Evolutionary conservation across 805 yeast genomes (phyloP).

Genomic region (Kurtzmaniella cleridarum): DNA sequence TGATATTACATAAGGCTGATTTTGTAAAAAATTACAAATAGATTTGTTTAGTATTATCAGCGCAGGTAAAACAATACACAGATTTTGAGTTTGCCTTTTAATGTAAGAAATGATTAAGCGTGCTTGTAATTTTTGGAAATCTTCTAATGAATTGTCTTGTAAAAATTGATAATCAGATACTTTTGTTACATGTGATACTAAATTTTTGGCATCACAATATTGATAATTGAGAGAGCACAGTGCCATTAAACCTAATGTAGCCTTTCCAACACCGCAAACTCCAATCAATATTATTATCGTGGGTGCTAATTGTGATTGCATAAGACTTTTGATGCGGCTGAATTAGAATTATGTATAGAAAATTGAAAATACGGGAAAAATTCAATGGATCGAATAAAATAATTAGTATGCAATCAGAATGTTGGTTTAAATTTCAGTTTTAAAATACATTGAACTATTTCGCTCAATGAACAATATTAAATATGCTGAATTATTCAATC

Average conservation of each 20-base stretch:
- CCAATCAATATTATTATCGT: conserved; percentile 10
- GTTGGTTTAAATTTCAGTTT: no score
- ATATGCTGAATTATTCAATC: no score
- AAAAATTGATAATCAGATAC: conserved; percentile 8
- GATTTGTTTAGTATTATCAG: conserved; percentile 3
- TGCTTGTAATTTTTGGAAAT: conserved; percentile 7
- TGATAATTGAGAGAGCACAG: conserved; percentile 11
- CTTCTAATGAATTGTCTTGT: conserved; percentile 6
- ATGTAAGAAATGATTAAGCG: no score
- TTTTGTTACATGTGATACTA: conserved; percentile 9
- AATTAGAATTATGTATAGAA: no score
- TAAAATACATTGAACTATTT: no score
- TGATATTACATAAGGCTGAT: conserved; percentile 7
- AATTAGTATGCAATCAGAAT: no score
- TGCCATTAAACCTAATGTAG: conserved; percentile 14
- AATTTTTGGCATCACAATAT: conserved; percentile 11
- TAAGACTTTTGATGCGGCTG: no score
- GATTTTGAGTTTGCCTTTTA: conserved; percentile 4
- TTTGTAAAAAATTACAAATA: not conserved
- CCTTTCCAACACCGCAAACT: conserved; percentile 14
- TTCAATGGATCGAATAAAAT: no score
- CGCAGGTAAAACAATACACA: conserved; percentile 9
- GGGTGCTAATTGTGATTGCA: not conserved
- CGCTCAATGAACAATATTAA: no score
- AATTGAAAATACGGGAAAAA: no score